phyloP scores from a whole-genome alignment of 148 eudicot species.

The Hydrangea macrophylla region DNA sequence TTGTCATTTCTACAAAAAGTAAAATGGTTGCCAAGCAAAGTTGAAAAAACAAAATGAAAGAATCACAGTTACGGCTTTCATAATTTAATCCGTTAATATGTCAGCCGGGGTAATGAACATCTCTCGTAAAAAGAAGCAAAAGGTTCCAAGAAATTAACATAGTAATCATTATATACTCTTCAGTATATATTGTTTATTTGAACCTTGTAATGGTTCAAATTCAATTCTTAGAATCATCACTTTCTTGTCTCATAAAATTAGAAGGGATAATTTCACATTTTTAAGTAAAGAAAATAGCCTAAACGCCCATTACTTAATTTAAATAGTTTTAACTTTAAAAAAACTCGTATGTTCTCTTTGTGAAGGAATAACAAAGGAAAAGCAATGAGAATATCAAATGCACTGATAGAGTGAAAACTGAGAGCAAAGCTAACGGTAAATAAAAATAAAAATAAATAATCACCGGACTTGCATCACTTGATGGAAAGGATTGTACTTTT shows the following conservation, averaged over 20 bases:
- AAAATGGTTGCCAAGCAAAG: background rate
- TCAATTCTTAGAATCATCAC: background rate
- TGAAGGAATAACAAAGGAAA: background rate
- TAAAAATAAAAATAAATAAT: constrained; percentile 34
- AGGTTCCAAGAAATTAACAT: background rate
- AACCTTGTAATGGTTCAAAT: background rate
- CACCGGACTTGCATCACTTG: constrained; percentile 50
- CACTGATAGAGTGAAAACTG: background rate
- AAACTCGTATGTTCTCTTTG: too few relatives aligned
- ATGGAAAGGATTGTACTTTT: constrained; percentile 64
- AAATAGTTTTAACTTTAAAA: too few relatives aligned
- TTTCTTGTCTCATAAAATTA: background rate
- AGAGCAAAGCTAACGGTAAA: background rate
- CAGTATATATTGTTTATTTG: background rate
- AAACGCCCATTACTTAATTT: background rate
- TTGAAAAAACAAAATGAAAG: background rate
- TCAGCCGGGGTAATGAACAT: background rate
- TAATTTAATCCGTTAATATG: background rate
- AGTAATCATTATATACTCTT: background rate
- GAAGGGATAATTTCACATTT: background rate
- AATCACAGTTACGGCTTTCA: background rate
- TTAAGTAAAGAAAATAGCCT: background rate
- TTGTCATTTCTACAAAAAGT: background rate
- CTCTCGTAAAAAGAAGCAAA: background rate
- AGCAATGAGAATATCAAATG: background rate